Conservation (phyloP, 306 rosid species). For the Bauhinia variegata region DNA sequence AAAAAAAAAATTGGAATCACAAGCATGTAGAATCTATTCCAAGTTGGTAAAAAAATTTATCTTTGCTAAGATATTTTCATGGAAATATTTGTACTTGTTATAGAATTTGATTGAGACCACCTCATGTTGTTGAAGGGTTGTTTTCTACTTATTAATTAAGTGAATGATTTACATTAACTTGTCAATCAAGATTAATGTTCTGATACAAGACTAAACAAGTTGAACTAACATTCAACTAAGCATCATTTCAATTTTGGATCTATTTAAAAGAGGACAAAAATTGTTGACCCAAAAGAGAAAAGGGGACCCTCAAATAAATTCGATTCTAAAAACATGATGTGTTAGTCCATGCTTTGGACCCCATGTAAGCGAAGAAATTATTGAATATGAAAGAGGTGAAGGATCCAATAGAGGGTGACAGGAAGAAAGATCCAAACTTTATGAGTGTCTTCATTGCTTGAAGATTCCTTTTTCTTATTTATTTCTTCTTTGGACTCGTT, state of each 20-base stretch:
- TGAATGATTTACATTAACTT: too few relatives aligned
- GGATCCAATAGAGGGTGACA: slow-evolving; percentile 31
- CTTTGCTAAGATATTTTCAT: not conserved
- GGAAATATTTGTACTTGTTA: slow-evolving; percentile 20
- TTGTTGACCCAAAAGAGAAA: slow-evolving; percentile 24
- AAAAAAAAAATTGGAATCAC: not conserved
- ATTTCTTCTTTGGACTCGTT: slow-evolving; percentile 31
- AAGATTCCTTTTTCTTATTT: slow-evolving; percentile 28
- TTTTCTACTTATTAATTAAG: not conserved
- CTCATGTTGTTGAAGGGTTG: slow-evolving; percentile 5
- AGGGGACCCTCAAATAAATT: slow-evolving; percentile 12
- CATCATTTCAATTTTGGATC: slow-evolving; percentile 19
- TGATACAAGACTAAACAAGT: not conserved
- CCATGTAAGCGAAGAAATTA: slow-evolving; percentile 41
- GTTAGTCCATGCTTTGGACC: slow-evolving; percentile 39
- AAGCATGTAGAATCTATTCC: not conserved
- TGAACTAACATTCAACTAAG: not conserved
- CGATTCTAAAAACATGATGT: slow-evolving; percentile 31
- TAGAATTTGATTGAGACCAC: slow-evolving; percentile 1
- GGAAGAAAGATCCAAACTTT: slow-evolving; percentile 13
- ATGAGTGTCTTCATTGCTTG: slow-evolving; percentile 26
- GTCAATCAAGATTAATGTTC: too few relatives aligned
- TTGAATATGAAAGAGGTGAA: slow-evolving; percentile 31
- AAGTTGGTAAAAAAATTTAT: slow-evolving; percentile 15
- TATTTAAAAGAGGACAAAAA: slow-evolving; percentile 15